Evolutionary conservation across 192 early-diverging fungal species (phyloP).

Genomic region (Paraglomus occultum): DNA sequence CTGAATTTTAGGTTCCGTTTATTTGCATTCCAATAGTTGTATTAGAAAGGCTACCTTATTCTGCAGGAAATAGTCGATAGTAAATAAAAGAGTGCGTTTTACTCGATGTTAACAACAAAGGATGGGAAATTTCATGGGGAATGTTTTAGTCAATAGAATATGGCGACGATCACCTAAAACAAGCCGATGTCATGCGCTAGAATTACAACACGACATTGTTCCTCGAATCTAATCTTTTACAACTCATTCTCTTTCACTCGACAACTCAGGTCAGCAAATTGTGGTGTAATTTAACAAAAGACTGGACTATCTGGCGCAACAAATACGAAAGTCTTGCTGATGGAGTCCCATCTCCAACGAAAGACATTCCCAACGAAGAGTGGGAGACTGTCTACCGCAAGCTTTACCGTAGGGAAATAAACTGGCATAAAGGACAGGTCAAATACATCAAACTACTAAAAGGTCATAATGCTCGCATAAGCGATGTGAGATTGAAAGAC

Average conservation of each 20-base stretch:
- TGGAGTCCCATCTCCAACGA: no score
- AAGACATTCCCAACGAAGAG: conserved; percentile 9
- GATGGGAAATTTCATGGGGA: no score
- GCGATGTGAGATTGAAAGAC: conserved; percentile 47
- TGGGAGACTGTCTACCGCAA: conserved; percentile 22
- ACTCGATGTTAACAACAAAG: no score
- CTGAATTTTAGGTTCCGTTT: no score
- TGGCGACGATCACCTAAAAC: no score
- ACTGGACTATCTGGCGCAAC: conserved; percentile 17
- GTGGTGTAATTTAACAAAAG: conserved; percentile 24
- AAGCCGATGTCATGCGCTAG: no score
- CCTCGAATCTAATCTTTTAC: not conserved
- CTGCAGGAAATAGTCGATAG: no score
- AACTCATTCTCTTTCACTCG: not conserved
- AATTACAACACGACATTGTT: no score
- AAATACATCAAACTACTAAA: conserved; percentile 1
- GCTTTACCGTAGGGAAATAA: conserved; percentile 20
- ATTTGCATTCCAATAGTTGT: no score
- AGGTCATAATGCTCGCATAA: conserved; percentile 9
- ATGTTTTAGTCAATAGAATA: no score
- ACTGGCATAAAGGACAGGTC: conserved; percentile 15
- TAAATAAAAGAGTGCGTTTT: no score
- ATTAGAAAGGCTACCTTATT: no score
- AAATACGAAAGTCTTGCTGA: not conserved
- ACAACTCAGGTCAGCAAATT: conserved; percentile 5